A percentile compares a stretch with the other conserved stretches of the same genome.
phyloP scores from a whole-genome alignment of 2,329 filamentous ascomycete genomes.

The Fusarium armeniacum region DNA sequence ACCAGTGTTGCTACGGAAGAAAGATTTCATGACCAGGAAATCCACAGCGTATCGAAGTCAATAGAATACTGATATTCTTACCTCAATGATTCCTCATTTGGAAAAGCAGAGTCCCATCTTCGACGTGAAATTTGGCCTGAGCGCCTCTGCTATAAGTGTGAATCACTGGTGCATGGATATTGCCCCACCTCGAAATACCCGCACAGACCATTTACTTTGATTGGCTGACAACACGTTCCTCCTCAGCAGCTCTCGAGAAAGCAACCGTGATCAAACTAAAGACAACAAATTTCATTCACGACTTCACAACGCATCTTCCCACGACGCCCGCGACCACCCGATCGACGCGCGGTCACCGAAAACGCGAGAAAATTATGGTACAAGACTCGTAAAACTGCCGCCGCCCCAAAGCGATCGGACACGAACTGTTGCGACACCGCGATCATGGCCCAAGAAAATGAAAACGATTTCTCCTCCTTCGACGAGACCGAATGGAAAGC shows the following conservation, averaged over 20 bases:
- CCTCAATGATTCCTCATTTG: neutral
- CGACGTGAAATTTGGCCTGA: no score
- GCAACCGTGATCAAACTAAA: conserved; percentile 45
- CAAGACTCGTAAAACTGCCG: conserved; percentile 38
- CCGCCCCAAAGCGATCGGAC: conserved; percentile 47
- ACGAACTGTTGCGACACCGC: conserved; percentile 43
- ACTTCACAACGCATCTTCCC: conserved; percentile 9
- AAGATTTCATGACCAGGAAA: no score
- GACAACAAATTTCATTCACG: conserved; percentile 20
- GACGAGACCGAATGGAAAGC: conserved; percentile 57
- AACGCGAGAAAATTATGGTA: conserved; percentile 47
- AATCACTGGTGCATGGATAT: conserved; percentile 10
- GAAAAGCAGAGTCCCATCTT: neutral
- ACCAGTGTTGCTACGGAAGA: no score
- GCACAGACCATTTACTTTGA: conserved; percentile 30
- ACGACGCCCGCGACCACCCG: conserved; percentile 12
- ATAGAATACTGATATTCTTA: neutral
- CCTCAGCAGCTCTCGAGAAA: conserved; percentile 28
- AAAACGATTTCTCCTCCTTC: conserved; percentile 53
- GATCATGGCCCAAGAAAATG: conserved; percentile 53
- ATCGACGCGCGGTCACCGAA: conserved; percentile 18
- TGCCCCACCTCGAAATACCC: conserved; percentile 16
- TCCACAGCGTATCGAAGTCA: neutral
- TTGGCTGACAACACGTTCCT: conserved; percentile 36
- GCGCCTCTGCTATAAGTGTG: neutral